phyloP scores from a whole-genome alignment of 1,284 basidiomycete genomes.

The Clitocybe nebularis region DNA sequence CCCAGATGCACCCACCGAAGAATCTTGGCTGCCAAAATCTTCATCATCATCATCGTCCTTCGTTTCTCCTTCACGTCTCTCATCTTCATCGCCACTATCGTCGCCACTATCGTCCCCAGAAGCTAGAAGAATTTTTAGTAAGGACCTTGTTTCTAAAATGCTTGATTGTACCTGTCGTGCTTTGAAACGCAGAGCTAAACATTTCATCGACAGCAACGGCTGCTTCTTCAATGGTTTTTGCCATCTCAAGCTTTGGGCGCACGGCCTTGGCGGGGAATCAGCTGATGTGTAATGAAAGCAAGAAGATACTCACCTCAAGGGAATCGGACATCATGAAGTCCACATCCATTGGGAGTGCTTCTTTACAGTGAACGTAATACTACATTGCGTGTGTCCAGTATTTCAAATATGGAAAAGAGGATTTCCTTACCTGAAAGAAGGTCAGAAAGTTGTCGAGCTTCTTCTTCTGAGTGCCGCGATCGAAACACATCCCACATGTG shows the following conservation, averaged over 20 bases:
- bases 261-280: conserved; percentile 52
- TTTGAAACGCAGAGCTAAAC: conserved; percentile 64
- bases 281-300: background rate
- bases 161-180: conserved; percentile 44
- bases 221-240: conserved; percentile 80
- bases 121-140: conserved; percentile 3
- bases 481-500: conserved; percentile 98
- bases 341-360: conserved; percentile 89
- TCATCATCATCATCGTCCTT: conserved; percentile 58
- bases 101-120: conserved; percentile 60
- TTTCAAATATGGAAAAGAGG: background rate
- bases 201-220: conserved; percentile 87
- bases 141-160: background rate
- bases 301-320: conserved; percentile 62
- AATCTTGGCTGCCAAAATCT: conserved; percentile 39
- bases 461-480: conserved; percentile 84
- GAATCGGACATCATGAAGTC: conserved; percentile 97
- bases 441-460: conserved; percentile 90
- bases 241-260: conserved; percentile 68
- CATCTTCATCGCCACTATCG: conserved; percentile 64
- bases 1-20: conserved; percentile 40
- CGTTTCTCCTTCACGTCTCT: conserved; percentile 50
- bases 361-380: conserved; percentile 89
- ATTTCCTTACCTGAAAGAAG: conserved; percentile 79
- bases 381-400: conserved; percentile 28